Percentiles rank a stretch among this genome's conserved stretches.
These are phyloP conservation scores for Coriolopsis trogii DNA, from an alignment of 1,284 basidiomycete genomes.

Conservation along the genomic window DNA sequence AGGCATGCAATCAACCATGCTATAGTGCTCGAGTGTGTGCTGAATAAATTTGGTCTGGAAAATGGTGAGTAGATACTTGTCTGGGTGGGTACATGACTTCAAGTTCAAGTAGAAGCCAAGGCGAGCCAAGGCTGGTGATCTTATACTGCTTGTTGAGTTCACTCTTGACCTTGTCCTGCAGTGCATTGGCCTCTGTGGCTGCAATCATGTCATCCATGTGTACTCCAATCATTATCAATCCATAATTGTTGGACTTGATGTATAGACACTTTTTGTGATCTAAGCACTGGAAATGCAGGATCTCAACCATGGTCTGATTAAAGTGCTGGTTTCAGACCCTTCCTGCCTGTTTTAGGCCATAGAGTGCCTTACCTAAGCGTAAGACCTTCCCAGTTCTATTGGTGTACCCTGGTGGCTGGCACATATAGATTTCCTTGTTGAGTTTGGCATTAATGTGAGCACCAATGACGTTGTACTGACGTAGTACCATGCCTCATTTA, in stretches of 20 bases:
- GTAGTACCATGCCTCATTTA: slow-evolving; percentile 33
- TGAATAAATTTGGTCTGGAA: too few relatives aligned
- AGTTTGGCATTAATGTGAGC: slow-evolving; percentile 44
- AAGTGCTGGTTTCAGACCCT: slow-evolving; percentile 28
- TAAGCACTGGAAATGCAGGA: too few relatives aligned
- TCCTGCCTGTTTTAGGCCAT: slow-evolving; percentile 31
- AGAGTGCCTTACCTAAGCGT: slow-evolving; percentile 20
- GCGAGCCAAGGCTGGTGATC: slow-evolving; percentile 21
- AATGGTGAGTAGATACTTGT: too few relatives aligned
- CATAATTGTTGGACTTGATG: too few relatives aligned
- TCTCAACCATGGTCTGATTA: slow-evolving; percentile 7
- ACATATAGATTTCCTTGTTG: slow-evolving; percentile 33
- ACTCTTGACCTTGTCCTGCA: too few relatives aligned
- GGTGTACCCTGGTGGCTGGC: slow-evolving; percentile 37
- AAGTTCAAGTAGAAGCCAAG: slow-evolving; percentile 27
- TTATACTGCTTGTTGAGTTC: slow-evolving; percentile 15
- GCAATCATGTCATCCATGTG: too few relatives aligned
- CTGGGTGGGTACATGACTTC: too few relatives aligned
- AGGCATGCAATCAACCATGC: slow-evolving; percentile 3
- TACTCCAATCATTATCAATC: too few relatives aligned
- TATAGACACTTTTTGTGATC: too few relatives aligned
- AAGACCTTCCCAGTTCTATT: background rate
- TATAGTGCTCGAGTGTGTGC: too few relatives aligned
- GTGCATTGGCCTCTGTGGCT: too few relatives aligned
- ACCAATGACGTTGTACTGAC: slow-evolving; percentile 44